These are phyloP conservation scores for Raddia guianensis DNA, from an alignment of 176 grass and related monocot genomes.

Conservation along the genomic window DNA sequence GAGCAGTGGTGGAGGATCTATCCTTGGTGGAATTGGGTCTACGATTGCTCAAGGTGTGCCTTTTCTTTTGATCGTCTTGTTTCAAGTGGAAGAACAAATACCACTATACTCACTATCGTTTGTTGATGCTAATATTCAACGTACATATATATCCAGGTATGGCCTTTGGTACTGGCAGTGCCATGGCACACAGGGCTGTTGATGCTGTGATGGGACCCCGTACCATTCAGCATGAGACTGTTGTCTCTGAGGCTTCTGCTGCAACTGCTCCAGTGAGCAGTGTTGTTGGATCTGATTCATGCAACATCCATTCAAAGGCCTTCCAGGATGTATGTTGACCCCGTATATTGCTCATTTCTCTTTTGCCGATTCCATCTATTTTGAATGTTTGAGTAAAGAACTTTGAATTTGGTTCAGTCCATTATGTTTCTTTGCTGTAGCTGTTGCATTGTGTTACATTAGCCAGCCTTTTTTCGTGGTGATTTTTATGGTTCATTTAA, in stretches of 20 bases:
- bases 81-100: neutral
- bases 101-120: neutral
- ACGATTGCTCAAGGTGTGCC: slow-evolving; percentile 84
- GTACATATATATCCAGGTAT: slow-evolving; percentile 44
- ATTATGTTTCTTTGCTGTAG: neutral
- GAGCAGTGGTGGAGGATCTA: slow-evolving; percentile 54
- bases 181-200: slow-evolving; percentile 80
- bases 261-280: slow-evolving; percentile 45
- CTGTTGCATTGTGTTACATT: neutral
- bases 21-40: slow-evolving; percentile 74
- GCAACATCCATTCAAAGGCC: slow-evolving; percentile 62
- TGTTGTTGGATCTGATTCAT: slow-evolving; percentile 49
- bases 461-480: neutral
- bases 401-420: neutral
- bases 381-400: neutral
- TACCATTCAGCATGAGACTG: slow-evolving; percentile 75
- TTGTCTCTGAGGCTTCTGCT: slow-evolving; percentile 53
- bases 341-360: neutral
- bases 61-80: neutral
- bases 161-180: slow-evolving; percentile 87
- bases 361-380: neutral
- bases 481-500: neutral
- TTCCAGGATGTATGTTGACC: slow-evolving; percentile 71
- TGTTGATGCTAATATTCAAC: neutral
- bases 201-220: slow-evolving; percentile 82